These are phyloP conservation scores for Friedmanniomyces simplex DNA, from an alignment of 495 filamentous ascomycete species.

Conservation along the genomic window DNA sequence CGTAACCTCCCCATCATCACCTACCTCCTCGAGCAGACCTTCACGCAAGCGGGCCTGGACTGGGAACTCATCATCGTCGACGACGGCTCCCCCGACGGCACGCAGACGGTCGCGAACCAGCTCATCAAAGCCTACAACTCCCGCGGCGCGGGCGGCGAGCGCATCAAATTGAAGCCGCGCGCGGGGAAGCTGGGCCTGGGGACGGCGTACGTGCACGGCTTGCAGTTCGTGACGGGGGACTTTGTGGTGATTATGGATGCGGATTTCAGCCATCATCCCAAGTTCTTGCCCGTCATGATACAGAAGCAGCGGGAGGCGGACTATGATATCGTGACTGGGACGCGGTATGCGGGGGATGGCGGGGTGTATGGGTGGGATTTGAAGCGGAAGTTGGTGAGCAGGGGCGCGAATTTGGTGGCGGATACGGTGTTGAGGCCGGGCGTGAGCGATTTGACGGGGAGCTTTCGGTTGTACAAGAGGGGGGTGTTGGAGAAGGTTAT, in stretches of 20 bases:
- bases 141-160: slow-evolving; percentile 35
- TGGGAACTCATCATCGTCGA: slow-evolving; percentile 98
- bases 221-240: slow-evolving; percentile 78
- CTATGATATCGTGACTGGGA: slow-evolving; percentile 95
- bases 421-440: slow-evolving; percentile 89
- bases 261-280: slow-evolving; percentile 97
- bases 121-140: slow-evolving; percentile 68
- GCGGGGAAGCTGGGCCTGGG: slow-evolving; percentile 91
- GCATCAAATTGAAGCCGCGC: slow-evolving; percentile 75
- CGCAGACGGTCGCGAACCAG: slow-evolving; percentile 78
- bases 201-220: slow-evolving; percentile 92
- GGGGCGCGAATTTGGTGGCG: slow-evolving; percentile 89
- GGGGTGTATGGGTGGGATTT: slow-evolving; percentile 97
- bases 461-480: slow-evolving; percentile 90
- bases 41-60: slow-evolving; percentile 78
- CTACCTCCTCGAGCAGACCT: slow-evolving; percentile 85
- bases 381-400: slow-evolving; percentile 84
- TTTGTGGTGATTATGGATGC: slow-evolving; percentile 99
- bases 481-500: slow-evolving; percentile 82
- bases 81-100: slow-evolving; percentile 94
- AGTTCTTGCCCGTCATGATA: slow-evolving; percentile 89
- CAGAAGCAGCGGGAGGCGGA: slow-evolving; percentile 53
- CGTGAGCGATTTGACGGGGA: slow-evolving; percentile 93
- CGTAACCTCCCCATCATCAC: slow-evolving; percentile 90
- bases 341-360: slow-evolving; percentile 79